Evolutionary conservation across 108 stramenopile genomes (phyloP), one percentile per base, ranked within the genome.

Genomic region (Nitzschia palea): DNA sequence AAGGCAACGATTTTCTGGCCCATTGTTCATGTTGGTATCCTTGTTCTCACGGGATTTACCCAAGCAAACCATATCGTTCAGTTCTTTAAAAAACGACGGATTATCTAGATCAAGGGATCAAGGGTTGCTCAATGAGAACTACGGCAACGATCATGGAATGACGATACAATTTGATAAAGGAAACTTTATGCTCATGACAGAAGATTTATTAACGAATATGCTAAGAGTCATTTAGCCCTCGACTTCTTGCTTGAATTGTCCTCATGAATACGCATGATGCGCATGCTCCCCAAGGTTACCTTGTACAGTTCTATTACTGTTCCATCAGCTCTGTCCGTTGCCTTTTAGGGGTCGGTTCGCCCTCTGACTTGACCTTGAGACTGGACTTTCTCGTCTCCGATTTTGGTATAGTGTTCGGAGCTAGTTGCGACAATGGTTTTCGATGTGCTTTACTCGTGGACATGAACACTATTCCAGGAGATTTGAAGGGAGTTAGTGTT

Each of bases 1-100:
- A 70, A 72, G 44, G 88, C 91, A 9, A 83, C 86, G 45, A 72
- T 78, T 68, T 93, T 82, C 65, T 93, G 91, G 91, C 91, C 91
- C n/a, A 85, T 93, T 61, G 69, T 93, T 26, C 88, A 93, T 44
- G 63, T 86, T 29, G 78, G 83, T 35, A 83, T 93, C 31, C 67
- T 93, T 44, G 58, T 90, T 45, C 45, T 90, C 20, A 93, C 86
- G 25, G 91, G 91, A 4, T 93, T 90, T 61, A 90, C 88, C 9
- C 91, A 93, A 73, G 88, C 86, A 3, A 85, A 80, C 54, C 88
- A 93, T 62, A 86, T 93, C 71, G 76, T 86, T 26, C 72, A 69
- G 33, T 93, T 93, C 68, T 90, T 93, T 59, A 73, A 89, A 59
- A 80, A 74, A 30, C 71, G 86, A 72, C 82, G 86, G 61, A 88